These are phyloP conservation scores for Castanea mollissima DNA, from an alignment of 306 rosid genomes.

Conservation along the genomic window DNA sequence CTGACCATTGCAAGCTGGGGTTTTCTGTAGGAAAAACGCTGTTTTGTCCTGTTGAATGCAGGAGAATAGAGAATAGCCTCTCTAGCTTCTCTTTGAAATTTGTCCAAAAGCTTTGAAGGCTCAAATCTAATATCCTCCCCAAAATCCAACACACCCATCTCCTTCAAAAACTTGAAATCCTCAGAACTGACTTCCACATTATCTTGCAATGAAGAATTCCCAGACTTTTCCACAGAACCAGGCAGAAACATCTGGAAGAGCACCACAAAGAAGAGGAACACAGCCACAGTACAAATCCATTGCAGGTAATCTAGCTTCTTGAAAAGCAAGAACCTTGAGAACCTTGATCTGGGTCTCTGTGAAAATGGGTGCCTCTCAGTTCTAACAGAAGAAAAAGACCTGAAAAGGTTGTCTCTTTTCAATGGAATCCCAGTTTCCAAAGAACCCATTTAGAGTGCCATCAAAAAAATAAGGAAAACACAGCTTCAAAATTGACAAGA, in stretches of 20 bases:
- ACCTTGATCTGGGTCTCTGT: conserved; percentile 87
- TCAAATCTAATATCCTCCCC: conserved; percentile 67
- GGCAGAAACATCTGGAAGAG: conserved; percentile 87
- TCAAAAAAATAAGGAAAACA: conserved; percentile 24
- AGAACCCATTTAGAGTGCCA: conserved; percentile 92
- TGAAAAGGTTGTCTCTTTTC: conserved; percentile 69
- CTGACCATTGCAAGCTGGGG: conserved; percentile 92
- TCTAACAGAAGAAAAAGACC: conserved; percentile 39
- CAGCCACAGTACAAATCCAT: conserved; percentile 87
- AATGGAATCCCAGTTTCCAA: conserved; percentile 59
- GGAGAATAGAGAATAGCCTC: conserved; percentile 29
- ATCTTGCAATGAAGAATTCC: conserved; percentile 26
- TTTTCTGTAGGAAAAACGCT: conserved; percentile 65
- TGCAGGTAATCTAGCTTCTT: conserved; percentile 85
- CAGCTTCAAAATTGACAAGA: conserved; percentile 27
- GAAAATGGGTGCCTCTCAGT: conserved; percentile 59
- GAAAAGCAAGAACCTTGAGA: conserved; percentile 68
- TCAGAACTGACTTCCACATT: conserved; percentile 46
- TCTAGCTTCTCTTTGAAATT: conserved; percentile 47
- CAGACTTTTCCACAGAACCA: conserved; percentile 67
- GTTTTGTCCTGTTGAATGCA: conserved; percentile 41
- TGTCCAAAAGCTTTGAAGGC: conserved; percentile 62
- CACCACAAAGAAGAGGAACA: conserved; percentile 73
- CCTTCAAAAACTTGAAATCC: conserved; percentile 40
- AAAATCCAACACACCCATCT: conserved; percentile 57